These are phyloP conservation scores for Termitomyces sp. DNA, from an alignment of 768 basidiomycete genomes.

Conservation along the genomic window DNA sequence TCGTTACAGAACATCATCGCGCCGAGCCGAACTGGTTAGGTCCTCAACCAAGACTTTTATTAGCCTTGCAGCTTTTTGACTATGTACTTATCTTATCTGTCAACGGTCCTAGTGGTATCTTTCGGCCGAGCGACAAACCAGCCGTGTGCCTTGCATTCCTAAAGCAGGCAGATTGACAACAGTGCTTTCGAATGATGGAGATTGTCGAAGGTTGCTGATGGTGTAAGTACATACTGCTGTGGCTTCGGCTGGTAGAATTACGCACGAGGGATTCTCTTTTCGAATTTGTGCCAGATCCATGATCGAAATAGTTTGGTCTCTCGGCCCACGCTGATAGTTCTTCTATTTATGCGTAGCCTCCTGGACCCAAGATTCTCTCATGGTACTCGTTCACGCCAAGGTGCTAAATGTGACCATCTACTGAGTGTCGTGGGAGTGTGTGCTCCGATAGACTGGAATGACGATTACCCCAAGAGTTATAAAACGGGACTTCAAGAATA, in stretches of 20 bases:
- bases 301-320: not conserved
- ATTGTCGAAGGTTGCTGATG: not conserved
- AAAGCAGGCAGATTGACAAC: not conserved
- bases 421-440: not conserved
- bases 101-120: not conserved
- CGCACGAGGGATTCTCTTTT: not conserved
- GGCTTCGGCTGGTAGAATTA: not conserved
- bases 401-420: not conserved
- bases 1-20: not conserved
- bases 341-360: not conserved
- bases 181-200: not conserved
- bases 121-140: conserved; percentile 12
- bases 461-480: not conserved
- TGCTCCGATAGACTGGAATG: not conserved
- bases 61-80: no score
- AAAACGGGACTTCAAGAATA: conserved; percentile 3
- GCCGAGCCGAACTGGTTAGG: not conserved
- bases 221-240: no score
- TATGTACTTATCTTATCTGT: not conserved
- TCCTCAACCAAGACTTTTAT: no score
- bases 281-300: not conserved
- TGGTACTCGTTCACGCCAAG: not conserved
- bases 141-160: conserved; percentile 6
- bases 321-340: no score
- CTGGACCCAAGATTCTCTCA: not conserved